Conservation (phyloP, 179 eudicot genomes). For the Amaranthus tricolor region DNA sequence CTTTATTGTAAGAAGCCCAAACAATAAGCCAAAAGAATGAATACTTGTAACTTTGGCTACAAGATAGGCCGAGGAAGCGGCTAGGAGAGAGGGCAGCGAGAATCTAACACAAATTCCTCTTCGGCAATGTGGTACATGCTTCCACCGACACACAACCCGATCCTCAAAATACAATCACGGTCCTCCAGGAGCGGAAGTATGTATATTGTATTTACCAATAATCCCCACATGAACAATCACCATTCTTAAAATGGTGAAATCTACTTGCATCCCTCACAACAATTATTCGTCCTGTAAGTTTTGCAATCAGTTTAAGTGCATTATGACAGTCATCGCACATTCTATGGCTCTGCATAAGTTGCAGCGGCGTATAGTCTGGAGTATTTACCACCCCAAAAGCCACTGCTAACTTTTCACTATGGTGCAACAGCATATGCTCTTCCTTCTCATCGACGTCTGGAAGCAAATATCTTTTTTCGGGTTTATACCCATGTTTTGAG, state of each 20-base stretch:
- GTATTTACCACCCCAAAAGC: conserved; percentile 73
- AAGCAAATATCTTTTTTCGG: conserved; percentile 46
- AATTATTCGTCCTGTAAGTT: conserved; percentile 50
- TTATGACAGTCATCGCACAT: conserved; percentile 74
- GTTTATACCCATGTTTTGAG: conserved; percentile 52
- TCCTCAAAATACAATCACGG: not conserved
- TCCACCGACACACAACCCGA: not conserved
- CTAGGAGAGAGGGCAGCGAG: not conserved
- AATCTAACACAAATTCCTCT: not conserved
- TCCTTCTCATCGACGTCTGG: conserved; percentile 85
- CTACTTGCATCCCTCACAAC: conserved; percentile 75
- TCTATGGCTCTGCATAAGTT: conserved; percentile 80
- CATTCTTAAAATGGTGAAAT: conserved; percentile 69
- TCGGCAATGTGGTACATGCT: not conserved
- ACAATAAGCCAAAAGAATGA: not conserved
- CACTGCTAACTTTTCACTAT: conserved; percentile 82
- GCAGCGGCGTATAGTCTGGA: conserved; percentile 41
- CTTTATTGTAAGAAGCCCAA: not conserved
- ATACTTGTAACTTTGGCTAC: not conserved
- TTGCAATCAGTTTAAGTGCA: conserved; percentile 58
- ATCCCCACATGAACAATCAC: conserved; percentile 90
- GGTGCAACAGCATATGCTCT: conserved; percentile 45
- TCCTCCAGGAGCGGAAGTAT: conserved; percentile 10
- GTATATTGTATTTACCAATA: conserved; percentile 56
- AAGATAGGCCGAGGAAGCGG: not conserved